Percentiles rank a stretch among this genome's conserved stretches.
Evolutionary conservation across 108 stramenopile genomes (phyloP).

Genomic region (Fistulifera pelliculosa): DNA sequence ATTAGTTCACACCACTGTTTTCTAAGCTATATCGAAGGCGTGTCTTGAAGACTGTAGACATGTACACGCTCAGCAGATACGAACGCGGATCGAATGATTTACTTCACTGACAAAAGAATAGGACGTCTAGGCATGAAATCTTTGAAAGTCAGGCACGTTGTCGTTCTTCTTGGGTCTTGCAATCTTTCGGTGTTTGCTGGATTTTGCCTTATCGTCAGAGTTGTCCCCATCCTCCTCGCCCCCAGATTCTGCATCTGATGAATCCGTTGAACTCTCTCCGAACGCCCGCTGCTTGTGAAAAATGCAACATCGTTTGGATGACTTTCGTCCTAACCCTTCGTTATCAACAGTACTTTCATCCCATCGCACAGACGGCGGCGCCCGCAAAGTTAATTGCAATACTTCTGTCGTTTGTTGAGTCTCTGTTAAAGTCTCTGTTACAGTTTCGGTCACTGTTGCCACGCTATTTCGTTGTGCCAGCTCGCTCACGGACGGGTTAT

Average conservation of each 20-base stretch:
- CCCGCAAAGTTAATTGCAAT: constrained; percentile 18
- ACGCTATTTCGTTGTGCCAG: not conserved
- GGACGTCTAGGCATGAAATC: constrained; percentile 66
- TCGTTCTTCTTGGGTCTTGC: constrained; percentile 35
- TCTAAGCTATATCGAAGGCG: no score
- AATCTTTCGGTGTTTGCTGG: constrained; percentile 6
- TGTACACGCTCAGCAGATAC: no score
- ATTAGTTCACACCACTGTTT: no score
- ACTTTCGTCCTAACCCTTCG: constrained; percentile 87
- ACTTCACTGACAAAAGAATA: not conserved
- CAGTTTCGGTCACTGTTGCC: constrained; percentile 22
- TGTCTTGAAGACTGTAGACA: no score
- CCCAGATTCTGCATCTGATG: constrained; percentile 36
- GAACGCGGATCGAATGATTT: no score
- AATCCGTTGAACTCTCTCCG: constrained; percentile 84
- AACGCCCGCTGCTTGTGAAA: constrained; percentile 90
- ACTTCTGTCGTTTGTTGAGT: constrained; percentile 18
- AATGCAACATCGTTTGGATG: constrained; percentile 91
- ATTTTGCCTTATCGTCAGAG: constrained; percentile 32
- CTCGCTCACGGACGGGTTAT: no score
- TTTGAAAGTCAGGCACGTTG: constrained; percentile 67
- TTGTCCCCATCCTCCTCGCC: constrained; percentile 14
- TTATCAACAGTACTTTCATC: constrained; percentile 70
- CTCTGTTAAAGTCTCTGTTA: not conserved
- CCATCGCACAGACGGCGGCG: constrained; percentile 25